Evolutionary conservation across 2,329 filamentous ascomycete genomes (phyloP), one percentile per base, ranked within the genome.

Genomic region (Ascochyta koolunga): DNA sequence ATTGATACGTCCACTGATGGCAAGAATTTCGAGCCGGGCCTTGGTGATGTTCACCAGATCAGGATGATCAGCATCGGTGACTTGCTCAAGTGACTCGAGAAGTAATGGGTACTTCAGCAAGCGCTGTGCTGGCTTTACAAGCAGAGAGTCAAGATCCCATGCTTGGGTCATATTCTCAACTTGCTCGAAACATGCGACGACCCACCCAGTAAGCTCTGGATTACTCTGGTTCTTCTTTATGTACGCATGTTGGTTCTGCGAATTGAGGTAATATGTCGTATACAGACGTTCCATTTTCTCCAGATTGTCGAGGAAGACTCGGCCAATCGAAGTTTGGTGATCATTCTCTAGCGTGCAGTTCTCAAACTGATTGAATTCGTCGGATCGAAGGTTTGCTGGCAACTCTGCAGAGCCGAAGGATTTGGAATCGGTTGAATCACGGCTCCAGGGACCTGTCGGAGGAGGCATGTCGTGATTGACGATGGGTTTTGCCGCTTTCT

Each of bases 111-210:
- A 99, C 69, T 97, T 97, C 29, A 93, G 88, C 58, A 98, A 88
- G 41, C 95, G 86, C 76, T 99, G 95, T 73, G 96, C 93, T 1
- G 95, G 95, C 75, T 99, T 99, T 70, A 99, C 93, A 18, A 99
- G 83, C n/a, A 99, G 81, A 0, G 95, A 96, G 73, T 97, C 93
- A 56, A 99, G 77, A 73, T 96, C 90, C 95, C 95, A 99, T 0
- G 95, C 93, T 22, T 88, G 86, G 0, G 95, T 99, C 59, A 99
- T 83, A 71, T 97, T 95, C 64, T 91, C 90, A 11, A 93, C 93
- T 68, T 93, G 93, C 64, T 91, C 87, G 68, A 95, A 92, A 76
- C 95, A 99, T 74, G 97, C 93, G 54, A 89, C 89, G 42, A 98
- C 81, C 95, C 95, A 99, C 44, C 96, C 83, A 38, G 80, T 79